Percentiles rank a stretch among this genome's conserved stretches.
Conservation (phyloP, 2,329 filamentous ascomycete genomes). For the Emmonsia crescens region DNA sequence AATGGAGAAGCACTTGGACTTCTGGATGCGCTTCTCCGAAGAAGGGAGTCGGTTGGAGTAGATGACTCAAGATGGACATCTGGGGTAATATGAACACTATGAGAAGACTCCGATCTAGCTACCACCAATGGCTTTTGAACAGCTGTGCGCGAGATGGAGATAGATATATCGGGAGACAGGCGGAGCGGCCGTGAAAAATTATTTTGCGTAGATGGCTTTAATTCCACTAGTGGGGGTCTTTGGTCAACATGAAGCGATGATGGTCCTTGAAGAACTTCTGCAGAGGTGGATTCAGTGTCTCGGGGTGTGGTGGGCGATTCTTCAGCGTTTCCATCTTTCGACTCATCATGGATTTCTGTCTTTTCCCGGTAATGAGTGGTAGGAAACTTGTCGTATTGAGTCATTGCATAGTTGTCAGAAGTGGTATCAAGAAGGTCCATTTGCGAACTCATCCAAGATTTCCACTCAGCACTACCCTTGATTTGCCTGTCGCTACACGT, state of each 20-base stretch:
- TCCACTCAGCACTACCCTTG: constrained; percentile 15
- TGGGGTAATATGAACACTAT: constrained; percentile 2
- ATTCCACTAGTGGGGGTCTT: constrained; percentile 8
- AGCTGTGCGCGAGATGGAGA: constrained; percentile 9
- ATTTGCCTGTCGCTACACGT: neutral
- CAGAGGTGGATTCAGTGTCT: neutral
- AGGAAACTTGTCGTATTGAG: neutral
- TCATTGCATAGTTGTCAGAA: neutral
- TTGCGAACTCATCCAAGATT: constrained; percentile 18
- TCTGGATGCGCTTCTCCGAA: constrained; percentile 5
- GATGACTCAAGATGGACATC: neutral
- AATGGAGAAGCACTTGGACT: constrained; percentile 10
- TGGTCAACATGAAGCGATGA: neutral
- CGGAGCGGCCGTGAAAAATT: constrained; percentile 15
- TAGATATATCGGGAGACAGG: constrained; percentile 8
- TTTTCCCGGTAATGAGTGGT: constrained; percentile 21
- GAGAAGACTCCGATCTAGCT: constrained; percentile 1
- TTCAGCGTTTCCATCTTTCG: neutral
- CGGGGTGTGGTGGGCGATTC: neutral
- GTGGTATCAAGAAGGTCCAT: constrained; percentile 13
- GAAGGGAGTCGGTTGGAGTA: constrained; percentile 4
- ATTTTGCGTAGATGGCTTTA: constrained; percentile 9
- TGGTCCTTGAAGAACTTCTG: neutral
- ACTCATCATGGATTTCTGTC: constrained; percentile 18
- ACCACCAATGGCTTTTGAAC: constrained; percentile 10